phyloP scores from a whole-genome alignment of 2,329 filamentous ascomycete genomes.

The Penicillium griseofulvum region DNA sequence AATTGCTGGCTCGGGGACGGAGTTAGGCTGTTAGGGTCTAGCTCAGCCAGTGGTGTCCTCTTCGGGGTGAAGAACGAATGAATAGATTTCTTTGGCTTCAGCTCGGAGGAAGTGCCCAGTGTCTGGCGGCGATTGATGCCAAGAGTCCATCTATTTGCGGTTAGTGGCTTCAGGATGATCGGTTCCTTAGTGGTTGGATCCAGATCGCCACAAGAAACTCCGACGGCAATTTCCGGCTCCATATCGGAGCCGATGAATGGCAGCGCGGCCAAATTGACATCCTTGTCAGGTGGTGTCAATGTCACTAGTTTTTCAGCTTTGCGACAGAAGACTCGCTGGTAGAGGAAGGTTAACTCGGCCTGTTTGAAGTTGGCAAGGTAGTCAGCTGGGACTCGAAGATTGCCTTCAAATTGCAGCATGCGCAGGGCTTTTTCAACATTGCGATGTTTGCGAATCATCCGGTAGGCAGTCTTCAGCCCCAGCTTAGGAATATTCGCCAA shows the following conservation, averaged over 20 bases:
- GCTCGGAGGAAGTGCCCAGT: conserved; percentile 46
- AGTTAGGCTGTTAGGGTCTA: conserved; percentile 66
- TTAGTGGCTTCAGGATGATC: conserved; percentile 43
- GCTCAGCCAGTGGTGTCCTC: conserved; percentile 62
- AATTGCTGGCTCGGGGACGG: conserved; percentile 64
- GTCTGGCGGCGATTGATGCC: conserved; percentile 42
- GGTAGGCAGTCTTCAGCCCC: conserved; percentile 90
- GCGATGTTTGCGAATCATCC: conserved; percentile 85
- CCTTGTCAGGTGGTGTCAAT: conserved; percentile 64
- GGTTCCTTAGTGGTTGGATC: conserved; percentile 84
- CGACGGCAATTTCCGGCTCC: conserved; percentile 65
- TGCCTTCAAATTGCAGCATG: conserved; percentile 84
- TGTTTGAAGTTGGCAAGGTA: conserved; percentile 80
- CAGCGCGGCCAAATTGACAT: conserved; percentile 66
- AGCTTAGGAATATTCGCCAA: conserved; percentile 79
- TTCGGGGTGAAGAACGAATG: conserved; percentile 64
- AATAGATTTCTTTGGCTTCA: conserved; percentile 62
- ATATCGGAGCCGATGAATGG: conserved; percentile 77
- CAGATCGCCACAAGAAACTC: conserved; percentile 76
- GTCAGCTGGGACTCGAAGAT: conserved; percentile 73
- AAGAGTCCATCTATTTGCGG: conserved; percentile 33
- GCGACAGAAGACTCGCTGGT: conserved; percentile 93
- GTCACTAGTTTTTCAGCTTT: conserved; percentile 67
- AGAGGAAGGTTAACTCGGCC: conserved; percentile 87
- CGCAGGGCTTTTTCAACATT: conserved; percentile 77